A percentile compares a stretch with the other conserved stretches of the same genome.
These are phyloP conservation scores for Claviceps purpurea DNA, from an alignment of 2,329 filamentous ascomycete species.

Conservation along the genomic window DNA sequence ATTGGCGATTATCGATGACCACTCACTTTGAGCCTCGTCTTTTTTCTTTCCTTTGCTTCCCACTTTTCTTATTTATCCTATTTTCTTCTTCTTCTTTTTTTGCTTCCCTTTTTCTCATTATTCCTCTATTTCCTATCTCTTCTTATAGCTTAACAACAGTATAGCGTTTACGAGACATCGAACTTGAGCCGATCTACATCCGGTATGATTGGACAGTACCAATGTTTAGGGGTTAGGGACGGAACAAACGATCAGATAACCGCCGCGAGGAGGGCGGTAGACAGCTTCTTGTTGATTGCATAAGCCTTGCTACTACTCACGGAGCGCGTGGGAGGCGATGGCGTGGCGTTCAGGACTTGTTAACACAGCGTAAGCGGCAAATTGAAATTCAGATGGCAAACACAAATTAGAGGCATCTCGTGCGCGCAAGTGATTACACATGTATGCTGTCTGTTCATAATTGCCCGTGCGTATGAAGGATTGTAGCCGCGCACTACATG, in stretches of 20 bases:
- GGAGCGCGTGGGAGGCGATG: not conserved
- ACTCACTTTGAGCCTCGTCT: not conserved
- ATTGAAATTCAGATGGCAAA: not conserved
- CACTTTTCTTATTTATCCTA: not conserved
- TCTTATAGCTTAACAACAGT: too few relatives aligned
- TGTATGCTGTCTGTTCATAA: too few relatives aligned
- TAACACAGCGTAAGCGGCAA: not conserved
- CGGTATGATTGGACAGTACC: not conserved
- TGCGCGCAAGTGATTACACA: too few relatives aligned
- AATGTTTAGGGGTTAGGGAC: not conserved
- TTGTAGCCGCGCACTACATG: too few relatives aligned
- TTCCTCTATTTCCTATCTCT: too few relatives aligned
- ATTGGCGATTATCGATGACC: not conserved
- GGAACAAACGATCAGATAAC: not conserved
- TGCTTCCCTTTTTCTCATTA: not conserved
- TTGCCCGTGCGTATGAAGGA: too few relatives aligned
- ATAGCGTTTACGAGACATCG: not conserved
- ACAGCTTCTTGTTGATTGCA: not conserved
- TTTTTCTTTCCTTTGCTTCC: not conserved
- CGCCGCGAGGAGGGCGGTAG: not conserved
- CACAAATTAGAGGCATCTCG: too few relatives aligned
- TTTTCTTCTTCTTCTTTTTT: not conserved
- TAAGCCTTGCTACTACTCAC: not conserved
- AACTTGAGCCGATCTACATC: not conserved
- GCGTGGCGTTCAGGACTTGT: not conserved